Evolutionary conservation across 371 early-diverging fungal species (phyloP).

Genomic region (Basidiobolus heterosporus): DNA sequence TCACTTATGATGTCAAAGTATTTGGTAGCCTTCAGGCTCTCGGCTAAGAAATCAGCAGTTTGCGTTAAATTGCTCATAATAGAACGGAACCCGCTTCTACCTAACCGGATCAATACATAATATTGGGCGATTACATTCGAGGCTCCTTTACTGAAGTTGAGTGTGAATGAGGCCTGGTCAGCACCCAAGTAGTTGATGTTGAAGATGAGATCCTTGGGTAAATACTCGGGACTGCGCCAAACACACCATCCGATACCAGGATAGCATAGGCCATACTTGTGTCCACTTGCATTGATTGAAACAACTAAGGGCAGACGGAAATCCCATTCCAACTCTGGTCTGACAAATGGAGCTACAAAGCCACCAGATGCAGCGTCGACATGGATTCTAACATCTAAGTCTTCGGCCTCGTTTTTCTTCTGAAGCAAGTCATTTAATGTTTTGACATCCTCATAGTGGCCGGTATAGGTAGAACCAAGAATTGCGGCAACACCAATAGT

Average conservation of each 20-base stretch:
- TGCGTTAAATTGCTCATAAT: conserved; percentile 25
- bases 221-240: conserved; percentile 29
- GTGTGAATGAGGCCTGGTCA: conserved; percentile 35
- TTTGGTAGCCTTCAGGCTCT: conserved; percentile 28
- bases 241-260: conserved; percentile 51
- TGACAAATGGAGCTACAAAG: conserved; percentile 59
- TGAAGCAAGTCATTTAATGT: conserved; percentile 33
- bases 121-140: conserved; percentile 46
- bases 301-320: conserved; percentile 41
- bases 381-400: conserved; percentile 48
- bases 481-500: conserved; percentile 48
- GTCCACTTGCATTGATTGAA: conserved; percentile 53
- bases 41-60: conserved; percentile 34
- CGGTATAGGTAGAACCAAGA: conserved; percentile 59
- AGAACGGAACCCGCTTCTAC: conserved; percentile 31
- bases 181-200: conserved; percentile 43
- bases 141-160: conserved; percentile 47
- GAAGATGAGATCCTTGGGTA: conserved; percentile 46
- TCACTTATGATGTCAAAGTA: conserved; percentile 33
- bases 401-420: conserved; percentile 26
- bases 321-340: conserved; percentile 52
- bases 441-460: conserved; percentile 58
- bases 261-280: conserved; percentile 60
- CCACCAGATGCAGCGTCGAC: conserved; percentile 68
- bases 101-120: conserved; percentile 48